phyloP scores from a whole-genome alignment of 2,329 filamentous ascomycete species.

The Calonectria pseudoreteaudii region DNA sequence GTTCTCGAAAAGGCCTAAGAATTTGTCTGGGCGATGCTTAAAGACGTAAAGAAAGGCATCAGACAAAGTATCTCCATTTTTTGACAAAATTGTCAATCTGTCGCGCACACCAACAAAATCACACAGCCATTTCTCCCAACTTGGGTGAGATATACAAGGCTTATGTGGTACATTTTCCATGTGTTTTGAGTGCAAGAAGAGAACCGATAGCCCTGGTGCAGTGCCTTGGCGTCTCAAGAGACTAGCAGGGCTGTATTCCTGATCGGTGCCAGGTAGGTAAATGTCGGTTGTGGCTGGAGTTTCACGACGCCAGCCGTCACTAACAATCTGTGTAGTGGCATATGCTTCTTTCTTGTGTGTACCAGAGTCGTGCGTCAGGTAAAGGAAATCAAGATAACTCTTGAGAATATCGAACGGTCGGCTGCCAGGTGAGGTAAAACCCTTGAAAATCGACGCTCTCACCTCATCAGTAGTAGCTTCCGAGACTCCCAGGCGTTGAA shows the following conservation, averaged over 20 bases:
- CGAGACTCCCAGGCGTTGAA: constrained; percentile 14
- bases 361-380: constrained; percentile 2
- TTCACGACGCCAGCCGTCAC: not conserved
- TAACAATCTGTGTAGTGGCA: not conserved
- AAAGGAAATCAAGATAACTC: constrained; percentile 24
- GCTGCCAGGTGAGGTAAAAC: not conserved
- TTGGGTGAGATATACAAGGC: not conserved
- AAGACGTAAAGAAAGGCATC: constrained; percentile 22
- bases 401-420: not conserved
- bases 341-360: not conserved
- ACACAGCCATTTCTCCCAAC: constrained; percentile 22
- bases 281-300: not conserved
- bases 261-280: constrained; percentile 15
- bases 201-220: not conserved
- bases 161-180: not conserved
- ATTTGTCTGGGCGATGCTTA: not conserved
- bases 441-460: constrained; percentile 1
- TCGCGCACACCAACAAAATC: constrained; percentile 14
- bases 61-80: not conserved
- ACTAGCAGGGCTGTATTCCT: constrained; percentile 15
- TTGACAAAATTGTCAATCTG: constrained; percentile 17
- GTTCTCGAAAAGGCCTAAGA: constrained; percentile 27
- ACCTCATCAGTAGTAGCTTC: constrained; percentile 11
- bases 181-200: not conserved
- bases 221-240: not conserved